Evolutionary conservation across 2,329 filamentous ascomycete genomes (phyloP).

Genomic region (Venturia pyrina): DNA sequence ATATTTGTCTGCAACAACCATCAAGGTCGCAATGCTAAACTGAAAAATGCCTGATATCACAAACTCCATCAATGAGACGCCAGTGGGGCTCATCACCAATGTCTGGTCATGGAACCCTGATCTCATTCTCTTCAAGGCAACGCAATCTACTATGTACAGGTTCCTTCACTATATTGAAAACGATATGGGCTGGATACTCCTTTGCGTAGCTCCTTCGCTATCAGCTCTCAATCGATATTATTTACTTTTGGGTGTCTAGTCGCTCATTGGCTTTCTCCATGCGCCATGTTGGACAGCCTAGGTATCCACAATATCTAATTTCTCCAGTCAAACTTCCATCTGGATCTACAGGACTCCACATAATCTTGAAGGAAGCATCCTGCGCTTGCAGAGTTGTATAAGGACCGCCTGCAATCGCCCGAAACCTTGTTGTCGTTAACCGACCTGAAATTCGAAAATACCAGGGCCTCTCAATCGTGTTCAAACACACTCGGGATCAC

Average conservation of each 20-base stretch:
- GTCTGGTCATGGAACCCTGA: background rate
- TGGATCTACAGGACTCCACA: background rate
- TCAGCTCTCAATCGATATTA: background rate
- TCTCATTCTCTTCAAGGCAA: background rate
- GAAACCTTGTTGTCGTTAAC: background rate
- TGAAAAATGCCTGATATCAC: background rate
- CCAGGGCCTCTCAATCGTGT: too few relatives aligned
- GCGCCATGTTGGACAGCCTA: background rate
- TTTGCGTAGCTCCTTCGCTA: background rate
- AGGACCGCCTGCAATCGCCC: background rate
- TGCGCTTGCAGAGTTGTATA: background rate
- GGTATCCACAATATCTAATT: background rate
- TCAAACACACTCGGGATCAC: background rate
- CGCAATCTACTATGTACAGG: background rate
- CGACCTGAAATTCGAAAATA: background rate
- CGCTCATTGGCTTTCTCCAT: background rate
- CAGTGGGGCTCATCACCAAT: background rate
- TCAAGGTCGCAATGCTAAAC: background rate
- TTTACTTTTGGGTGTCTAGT: background rate
- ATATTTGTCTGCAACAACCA: background rate
- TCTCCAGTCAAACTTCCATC: background rate
- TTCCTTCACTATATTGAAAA: background rate
- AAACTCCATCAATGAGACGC: background rate
- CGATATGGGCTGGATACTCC: background rate
- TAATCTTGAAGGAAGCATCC: background rate